Percentiles rank a stretch among this genome's conserved stretches.
Evolutionary conservation across 2,329 filamentous ascomycete genomes (phyloP).

Genomic region (Pseudopyricularia cyperi): DNA sequence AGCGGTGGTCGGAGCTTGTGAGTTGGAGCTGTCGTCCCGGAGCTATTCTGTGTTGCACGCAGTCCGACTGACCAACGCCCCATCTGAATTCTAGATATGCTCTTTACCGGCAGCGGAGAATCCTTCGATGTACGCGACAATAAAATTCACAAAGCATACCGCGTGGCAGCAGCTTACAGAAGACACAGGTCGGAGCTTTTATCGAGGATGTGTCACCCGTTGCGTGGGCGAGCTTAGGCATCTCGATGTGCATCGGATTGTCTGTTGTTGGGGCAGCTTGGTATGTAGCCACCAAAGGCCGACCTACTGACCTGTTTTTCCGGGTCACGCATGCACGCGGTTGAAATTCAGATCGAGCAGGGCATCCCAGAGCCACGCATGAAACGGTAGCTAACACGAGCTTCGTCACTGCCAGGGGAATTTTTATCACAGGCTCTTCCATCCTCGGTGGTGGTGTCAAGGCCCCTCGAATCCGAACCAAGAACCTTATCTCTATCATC

Average conservation of each 20-base stretch:
- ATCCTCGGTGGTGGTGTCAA: conserved; percentile 95
- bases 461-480: conserved; percentile 93
- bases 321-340: neutral
- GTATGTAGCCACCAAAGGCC: conserved; percentile 34
- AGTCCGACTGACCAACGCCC: neutral
- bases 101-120: conserved; percentile 94
- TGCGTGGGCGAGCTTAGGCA: conserved; percentile 83
- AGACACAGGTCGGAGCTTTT: conserved; percentile 63
- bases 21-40: conserved; percentile 19
- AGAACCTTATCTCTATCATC: conserved; percentile 99
- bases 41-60: neutral
- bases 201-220: conserved; percentile 90
- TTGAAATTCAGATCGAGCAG: neutral
- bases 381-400: neutral
- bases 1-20: conserved; percentile 67
- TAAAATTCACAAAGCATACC: conserved; percentile 14
- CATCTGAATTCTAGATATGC: conserved; percentile 60
- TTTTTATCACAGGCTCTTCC: conserved; percentile 95
- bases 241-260: conserved; percentile 86
- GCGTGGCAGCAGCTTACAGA: conserved; percentile 10
- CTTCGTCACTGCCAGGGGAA: conserved; percentile 55
- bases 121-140: conserved; percentile 63
- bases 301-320: neutral
- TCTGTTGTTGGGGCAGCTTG: conserved; percentile 97
- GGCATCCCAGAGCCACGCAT: neutral